Conservation (phyloP, 805 yeast genomes). For the Priceomyces castillae region DNA sequence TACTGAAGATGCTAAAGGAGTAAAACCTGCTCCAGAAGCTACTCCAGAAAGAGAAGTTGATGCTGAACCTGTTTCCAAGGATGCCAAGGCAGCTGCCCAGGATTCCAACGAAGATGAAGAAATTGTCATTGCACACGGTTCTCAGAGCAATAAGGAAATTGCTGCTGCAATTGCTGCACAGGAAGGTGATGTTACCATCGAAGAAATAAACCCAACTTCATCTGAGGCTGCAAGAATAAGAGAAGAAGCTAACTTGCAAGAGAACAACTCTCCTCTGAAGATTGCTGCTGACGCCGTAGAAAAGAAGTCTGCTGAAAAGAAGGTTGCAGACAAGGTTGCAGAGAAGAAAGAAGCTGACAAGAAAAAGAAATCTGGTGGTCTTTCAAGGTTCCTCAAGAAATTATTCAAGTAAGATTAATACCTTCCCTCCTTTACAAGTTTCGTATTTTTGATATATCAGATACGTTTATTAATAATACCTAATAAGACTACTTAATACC, state of each 20-base stretch:
- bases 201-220: conserved; percentile 41
- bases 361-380: conserved; percentile 38
- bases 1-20: background rate
- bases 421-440: background rate
- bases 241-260: conserved; percentile 27
- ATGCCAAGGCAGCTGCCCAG: conserved; percentile 1
- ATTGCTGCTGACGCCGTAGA: conserved; percentile 3
- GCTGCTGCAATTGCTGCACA: conserved; percentile 34
- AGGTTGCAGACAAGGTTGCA: conserved; percentile 30
- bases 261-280: conserved; percentile 6
- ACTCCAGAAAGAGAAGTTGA: conserved; percentile 19
- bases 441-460: background rate
- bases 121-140: conserved; percentile 41
- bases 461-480: background rate
- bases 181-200: conserved; percentile 37
- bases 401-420: conserved; percentile 10
- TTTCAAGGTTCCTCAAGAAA: conserved; percentile 25
- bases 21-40: background rate
- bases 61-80: conserved; percentile 18
- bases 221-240: conserved; percentile 37
- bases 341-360: conserved; percentile 24
- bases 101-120: conserved; percentile 27
- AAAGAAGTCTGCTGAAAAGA: conserved; percentile 13
- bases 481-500: background rate
- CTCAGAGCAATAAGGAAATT: conserved; percentile 22